Conservation (phyloP, 495 filamentous ascomycete species). For the Tuber melanosporum region DNA sequence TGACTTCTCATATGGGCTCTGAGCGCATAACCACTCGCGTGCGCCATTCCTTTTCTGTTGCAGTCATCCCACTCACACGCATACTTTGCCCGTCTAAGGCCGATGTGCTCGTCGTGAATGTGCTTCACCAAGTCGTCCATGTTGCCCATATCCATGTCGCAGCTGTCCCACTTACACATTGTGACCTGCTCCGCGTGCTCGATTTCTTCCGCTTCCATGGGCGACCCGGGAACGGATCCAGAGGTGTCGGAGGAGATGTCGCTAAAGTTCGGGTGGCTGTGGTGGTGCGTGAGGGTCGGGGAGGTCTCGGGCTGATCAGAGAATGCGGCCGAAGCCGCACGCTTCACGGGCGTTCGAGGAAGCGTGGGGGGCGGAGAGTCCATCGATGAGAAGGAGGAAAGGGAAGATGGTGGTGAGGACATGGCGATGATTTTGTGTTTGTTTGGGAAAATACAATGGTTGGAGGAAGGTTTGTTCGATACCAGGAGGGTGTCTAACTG, state of each 20-base stretch:
- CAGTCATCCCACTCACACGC: constrained; percentile 94
- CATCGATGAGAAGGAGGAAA: constrained; percentile 28
- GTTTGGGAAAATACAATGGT: background rate
- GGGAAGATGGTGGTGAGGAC: constrained; percentile 35
- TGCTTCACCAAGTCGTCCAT: constrained; percentile 93
- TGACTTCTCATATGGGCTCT: constrained; percentile 97
- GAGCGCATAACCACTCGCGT: constrained; percentile 91
- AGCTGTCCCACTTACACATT: constrained; percentile 82
- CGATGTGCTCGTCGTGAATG: constrained; percentile 89
- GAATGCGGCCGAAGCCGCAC: constrained; percentile 33
- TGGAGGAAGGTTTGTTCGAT: background rate
- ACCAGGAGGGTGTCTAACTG: background rate
- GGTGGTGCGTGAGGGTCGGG: constrained; percentile 29
- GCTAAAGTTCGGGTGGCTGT: constrained; percentile 44
- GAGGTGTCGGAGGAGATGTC: constrained; percentile 83
- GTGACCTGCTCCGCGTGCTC: constrained; percentile 80
- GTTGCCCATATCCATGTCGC: constrained; percentile 73
- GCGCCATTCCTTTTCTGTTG: constrained; percentile 72
- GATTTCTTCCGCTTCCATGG: constrained; percentile 65
- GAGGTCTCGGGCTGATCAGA: constrained; percentile 33
- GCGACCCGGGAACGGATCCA: constrained; percentile 70
- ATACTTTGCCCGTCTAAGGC: constrained; percentile 67
- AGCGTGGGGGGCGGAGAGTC: constrained; percentile 26
- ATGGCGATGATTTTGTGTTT: constrained; percentile 9
- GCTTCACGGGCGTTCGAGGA: constrained; percentile 31